Percentiles rank a stretch among this genome's conserved stretches.
These are phyloP conservation scores for Suhomyces choctaworum DNA, from an alignment of 1,139 yeast species.

Conservation along the genomic window DNA sequence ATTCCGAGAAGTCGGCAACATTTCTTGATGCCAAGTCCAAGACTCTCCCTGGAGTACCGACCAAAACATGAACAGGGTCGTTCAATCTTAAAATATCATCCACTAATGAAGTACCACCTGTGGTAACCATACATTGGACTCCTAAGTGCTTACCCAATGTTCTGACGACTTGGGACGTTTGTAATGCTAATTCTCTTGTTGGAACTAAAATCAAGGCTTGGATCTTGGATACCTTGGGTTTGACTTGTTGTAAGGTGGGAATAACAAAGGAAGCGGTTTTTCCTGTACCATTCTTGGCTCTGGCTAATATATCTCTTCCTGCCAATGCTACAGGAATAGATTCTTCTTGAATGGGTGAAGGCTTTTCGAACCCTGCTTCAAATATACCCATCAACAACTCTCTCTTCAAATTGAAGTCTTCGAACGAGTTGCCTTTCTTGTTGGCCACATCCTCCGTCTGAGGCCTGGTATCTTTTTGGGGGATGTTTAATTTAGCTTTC, in stretches of 20 bases:
- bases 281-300: constrained; percentile 99
- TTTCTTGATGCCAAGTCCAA: constrained; percentile 89
- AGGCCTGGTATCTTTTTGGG: constrained; percentile 83
- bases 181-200: constrained; percentile 94
- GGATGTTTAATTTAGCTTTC: constrained; percentile 75
- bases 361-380: constrained; percentile 98
- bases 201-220: constrained; percentile 91
- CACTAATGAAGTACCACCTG: constrained; percentile 94
- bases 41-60: constrained; percentile 96
- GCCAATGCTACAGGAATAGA: constrained; percentile 93
- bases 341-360: constrained; percentile 98
- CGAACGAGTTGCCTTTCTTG: constrained; percentile 89
- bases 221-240: constrained; percentile 80
- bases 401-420: constrained; percentile 87
- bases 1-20: constrained; percentile 82
- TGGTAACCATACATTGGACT: constrained; percentile 94
- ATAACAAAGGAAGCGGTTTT: constrained; percentile 95
- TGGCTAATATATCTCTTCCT: constrained; percentile 94
- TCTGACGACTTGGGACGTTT: constrained; percentile 95
- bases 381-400: constrained; percentile 96
- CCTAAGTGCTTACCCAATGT: constrained; percentile 96
- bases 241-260: constrained; percentile 80
- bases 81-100: constrained; percentile 93
- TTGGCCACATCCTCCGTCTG: constrained; percentile 95
- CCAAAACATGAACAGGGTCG: constrained; percentile 88